A percentile compares a stretch with the other conserved stretches of the same genome.
phyloP scores from a whole-genome alignment of 2,329 filamentous ascomycete species.

The Alternaria postmessia region DNA sequence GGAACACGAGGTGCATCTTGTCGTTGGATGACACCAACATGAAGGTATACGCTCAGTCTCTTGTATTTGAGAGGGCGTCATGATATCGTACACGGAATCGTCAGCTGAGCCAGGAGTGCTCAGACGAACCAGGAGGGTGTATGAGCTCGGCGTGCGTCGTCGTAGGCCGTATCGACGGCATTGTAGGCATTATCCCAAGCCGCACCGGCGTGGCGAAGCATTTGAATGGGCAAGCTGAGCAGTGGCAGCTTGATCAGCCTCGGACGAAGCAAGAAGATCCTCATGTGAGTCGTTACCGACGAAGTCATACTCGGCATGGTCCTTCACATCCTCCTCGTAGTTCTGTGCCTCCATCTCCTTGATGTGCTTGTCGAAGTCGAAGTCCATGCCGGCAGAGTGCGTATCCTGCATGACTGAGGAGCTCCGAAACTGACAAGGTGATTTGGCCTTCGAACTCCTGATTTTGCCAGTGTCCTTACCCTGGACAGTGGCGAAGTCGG shows the following conservation, averaged over 20 bases:
- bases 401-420: too few species aligned
- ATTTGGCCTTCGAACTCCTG: slow-evolving; percentile 46
- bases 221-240: slow-evolving; percentile 58
- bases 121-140: too few species aligned
- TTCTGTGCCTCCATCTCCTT: background rate
- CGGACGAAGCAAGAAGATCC: background rate
- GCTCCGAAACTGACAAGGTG: slow-evolving; percentile 13
- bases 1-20: background rate
- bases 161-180: too few species aligned
- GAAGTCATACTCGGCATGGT: background rate
- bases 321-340: background rate
- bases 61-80: background rate
- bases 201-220: too few species aligned
- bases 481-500: slow-evolving; percentile 36
- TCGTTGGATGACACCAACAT: background rate
- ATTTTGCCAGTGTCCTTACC: slow-evolving; percentile 32
- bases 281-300: background rate
- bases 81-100: too few species aligned
- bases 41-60: background rate
- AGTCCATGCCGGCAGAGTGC: background rate
- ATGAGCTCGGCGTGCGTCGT: too few species aligned
- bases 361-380: background rate
- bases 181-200: too few species aligned
- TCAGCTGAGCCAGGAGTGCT: too few species aligned
- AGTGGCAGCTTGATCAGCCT: background rate